These are phyloP conservation scores for Collybia nuda DNA, from an alignment of 768 basidiomycete species.

Conservation along the genomic window DNA sequence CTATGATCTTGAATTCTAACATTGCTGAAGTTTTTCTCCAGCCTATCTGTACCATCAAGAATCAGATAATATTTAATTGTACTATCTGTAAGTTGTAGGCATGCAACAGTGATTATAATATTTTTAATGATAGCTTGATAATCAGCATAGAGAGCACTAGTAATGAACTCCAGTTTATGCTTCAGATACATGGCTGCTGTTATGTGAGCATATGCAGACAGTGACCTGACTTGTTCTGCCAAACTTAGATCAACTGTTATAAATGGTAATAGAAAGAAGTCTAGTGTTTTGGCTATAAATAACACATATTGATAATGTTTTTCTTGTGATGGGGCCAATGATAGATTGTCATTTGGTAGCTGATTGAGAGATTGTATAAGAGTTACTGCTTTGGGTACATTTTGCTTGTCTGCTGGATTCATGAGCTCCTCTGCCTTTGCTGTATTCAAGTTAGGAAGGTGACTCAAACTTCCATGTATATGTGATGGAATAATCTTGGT, in stretches of 20 bases:
- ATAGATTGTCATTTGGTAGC: background rate
- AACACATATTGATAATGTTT: background rate
- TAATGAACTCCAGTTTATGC: constrained; percentile 14
- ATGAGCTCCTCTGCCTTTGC: constrained; percentile 12
- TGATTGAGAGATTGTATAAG: constrained; percentile 12
- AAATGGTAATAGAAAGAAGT: background rate
- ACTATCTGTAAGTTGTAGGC: constrained; percentile 16
- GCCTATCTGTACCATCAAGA: constrained; percentile 22
- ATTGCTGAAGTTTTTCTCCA: constrained; percentile 23
- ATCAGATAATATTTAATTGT: constrained; percentile 14
- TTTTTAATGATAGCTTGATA: constrained; percentile 24
- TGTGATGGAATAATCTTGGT: background rate
- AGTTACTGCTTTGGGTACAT: constrained; percentile 19
- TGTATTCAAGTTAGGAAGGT: background rate
- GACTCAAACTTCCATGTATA: background rate
- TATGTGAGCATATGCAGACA: background rate
- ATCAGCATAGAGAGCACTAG: constrained; percentile 22
- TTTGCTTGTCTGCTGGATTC: constrained; percentile 17
- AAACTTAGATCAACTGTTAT: background rate
- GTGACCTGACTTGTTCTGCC: background rate
- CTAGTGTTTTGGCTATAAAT: background rate
- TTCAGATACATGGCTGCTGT: constrained; percentile 10
- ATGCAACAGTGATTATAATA: constrained; percentile 20
- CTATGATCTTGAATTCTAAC: constrained; percentile 19
- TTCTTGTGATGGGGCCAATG: background rate